Evolutionary conservation across 164 flowering plant species (phyloP), one percentile per base, ranked within the genome.

Genomic region (Houttuynia cordata): DNA sequence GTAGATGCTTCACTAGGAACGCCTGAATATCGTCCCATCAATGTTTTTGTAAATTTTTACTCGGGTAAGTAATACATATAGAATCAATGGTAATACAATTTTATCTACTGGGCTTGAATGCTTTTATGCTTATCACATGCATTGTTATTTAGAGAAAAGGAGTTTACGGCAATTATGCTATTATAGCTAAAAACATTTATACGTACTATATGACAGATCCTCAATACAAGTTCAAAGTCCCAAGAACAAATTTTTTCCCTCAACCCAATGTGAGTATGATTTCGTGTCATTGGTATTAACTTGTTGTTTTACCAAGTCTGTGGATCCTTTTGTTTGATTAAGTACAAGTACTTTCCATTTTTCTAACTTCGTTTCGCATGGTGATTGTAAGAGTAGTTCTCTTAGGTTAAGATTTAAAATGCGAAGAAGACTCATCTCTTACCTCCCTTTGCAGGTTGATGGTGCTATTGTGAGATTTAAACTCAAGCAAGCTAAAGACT

Each of bases 1-100:
- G 88, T 81, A 24, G 87, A 87, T 70, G 66, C 97, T 51, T 80
- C 93, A 59, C 47, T 78, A 58, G 68, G 84, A 56, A 80, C 87
- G 37, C 76, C 90, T 30, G 99, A 94, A 60, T 88, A 94, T 69
- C 80, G 99, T 42, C 96, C 96, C 50, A 87, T 94, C 59, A 94
- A 84, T 75, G 68, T 94, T 50, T 91, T 91, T 71, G 80, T 91
- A 42, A 87, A 88, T 58, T 94, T 81, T 63, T 94, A 91, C 80
- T 87, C 99, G 73, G 93, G 98, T 87, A 70, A n/a, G 40, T 18
- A 10, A 47, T 62, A 37, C 22, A 47, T 34, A 12, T 0, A 9
- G 8, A 14, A 20, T 51, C 14, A 24, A 18, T 17, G 10, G 45
- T 19, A 42, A 40, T 42, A 3, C 24, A 22, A n/a, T 9, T 59